A percentile compares a stretch with the other conserved stretches of the same genome.
phyloP scores from a whole-genome alignment of 2,329 filamentous ascomycete species.

The Calonectria hongkongensis region DNA sequence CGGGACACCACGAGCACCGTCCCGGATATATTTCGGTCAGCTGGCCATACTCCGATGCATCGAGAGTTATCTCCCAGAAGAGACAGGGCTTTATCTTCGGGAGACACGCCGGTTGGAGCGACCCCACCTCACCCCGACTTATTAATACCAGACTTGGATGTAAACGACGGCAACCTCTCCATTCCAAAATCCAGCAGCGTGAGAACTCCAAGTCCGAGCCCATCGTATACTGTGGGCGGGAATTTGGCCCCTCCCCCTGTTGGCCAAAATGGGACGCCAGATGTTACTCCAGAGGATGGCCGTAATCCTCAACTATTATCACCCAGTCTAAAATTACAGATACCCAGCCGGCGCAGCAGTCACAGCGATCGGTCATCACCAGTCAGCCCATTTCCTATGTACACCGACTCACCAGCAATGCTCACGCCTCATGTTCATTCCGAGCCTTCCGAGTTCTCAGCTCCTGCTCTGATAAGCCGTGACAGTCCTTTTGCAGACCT shows the following conservation, averaged over 20 bases:
- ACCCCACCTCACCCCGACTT: conserved; percentile 43
- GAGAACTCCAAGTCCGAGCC: conserved; percentile 55
- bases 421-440: conserved; percentile 64
- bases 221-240: conserved; percentile 62
- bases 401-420: conserved; percentile 74
- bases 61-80: conserved; percentile 43
- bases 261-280: conserved; percentile 48
- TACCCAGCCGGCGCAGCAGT: conserved; percentile 66
- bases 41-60: conserved; percentile 32
- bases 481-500: conserved; percentile 69
- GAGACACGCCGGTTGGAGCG: conserved; percentile 58
- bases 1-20: conserved; percentile 55
- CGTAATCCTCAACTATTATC: conserved; percentile 36
- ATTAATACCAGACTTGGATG: conserved; percentile 45
- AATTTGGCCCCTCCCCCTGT: conserved; percentile 65
- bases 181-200: conserved; percentile 47
- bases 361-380: conserved; percentile 69
- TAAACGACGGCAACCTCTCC: conserved; percentile 46
- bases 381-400: conserved; percentile 80
- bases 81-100: conserved; percentile 68
- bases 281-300: conserved; percentile 37
- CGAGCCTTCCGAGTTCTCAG: conserved; percentile 73
- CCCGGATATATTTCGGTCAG: conserved; percentile 44
- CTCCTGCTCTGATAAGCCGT: conserved; percentile 60
- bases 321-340: conserved; percentile 65